Conservation (phyloP, 345 rosid genomes). For the Ricinus communis region DNA sequence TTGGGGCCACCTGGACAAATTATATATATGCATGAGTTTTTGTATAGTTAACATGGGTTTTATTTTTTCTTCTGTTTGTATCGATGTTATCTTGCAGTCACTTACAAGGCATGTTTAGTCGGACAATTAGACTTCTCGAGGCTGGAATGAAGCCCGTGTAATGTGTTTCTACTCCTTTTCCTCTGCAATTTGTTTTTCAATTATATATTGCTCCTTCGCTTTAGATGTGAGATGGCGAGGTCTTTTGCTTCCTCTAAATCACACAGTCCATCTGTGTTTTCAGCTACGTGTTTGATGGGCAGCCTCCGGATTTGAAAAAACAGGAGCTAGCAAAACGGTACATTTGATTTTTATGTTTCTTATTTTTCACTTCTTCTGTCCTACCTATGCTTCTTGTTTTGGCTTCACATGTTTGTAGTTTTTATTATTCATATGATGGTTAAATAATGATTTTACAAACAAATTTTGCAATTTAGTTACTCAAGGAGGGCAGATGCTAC, state of each 20-base stretch:
- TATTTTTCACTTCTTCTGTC: neutral
- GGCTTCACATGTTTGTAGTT: neutral
- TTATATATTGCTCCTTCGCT: neutral
- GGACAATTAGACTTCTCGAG: slow-evolving; percentile 92
- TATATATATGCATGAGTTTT: too few relatives aligned
- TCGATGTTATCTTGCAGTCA: slow-evolving; percentile 53
- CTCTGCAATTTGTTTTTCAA: neutral
- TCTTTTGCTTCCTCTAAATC: slow-evolving; percentile 10
- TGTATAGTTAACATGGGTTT: neutral
- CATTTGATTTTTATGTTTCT: neutral
- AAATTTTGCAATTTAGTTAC: slow-evolving; percentile 46
- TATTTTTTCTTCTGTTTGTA: too few relatives aligned
- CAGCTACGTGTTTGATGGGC: slow-evolving; percentile 89
- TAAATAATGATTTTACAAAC: neutral
- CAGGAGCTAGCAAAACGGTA: slow-evolving; percentile 92
- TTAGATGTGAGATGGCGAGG: neutral
- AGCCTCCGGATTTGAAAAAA: slow-evolving; percentile 85
- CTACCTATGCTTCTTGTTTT: neutral
- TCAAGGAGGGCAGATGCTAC: slow-evolving; percentile 84
- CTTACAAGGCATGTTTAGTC: slow-evolving; percentile 89
- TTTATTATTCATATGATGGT: neutral
- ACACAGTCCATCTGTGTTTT: neutral
- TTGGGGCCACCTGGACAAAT: too few relatives aligned
- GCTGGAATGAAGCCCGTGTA: slow-evolving; percentile 97
- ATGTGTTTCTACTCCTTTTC: slow-evolving; percentile 22